Evolutionary conservation across 169 alveolate genomes (phyloP), one percentile per base, ranked within the genome.

Genomic region (Eimeria praecox): DNA sequence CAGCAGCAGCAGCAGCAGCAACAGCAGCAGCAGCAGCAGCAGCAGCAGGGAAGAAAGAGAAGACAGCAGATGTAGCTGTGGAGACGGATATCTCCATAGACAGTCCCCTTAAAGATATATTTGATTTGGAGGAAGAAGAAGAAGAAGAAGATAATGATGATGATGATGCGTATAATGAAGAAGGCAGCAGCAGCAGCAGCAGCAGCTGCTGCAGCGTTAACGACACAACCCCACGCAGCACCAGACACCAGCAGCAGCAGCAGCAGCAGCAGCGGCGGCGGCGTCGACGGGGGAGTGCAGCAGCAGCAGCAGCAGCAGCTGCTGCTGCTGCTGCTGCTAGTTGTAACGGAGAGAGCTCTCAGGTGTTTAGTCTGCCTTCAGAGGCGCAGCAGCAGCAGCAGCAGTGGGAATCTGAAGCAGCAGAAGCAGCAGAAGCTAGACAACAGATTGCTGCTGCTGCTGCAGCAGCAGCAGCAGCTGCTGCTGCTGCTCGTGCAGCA

Each of bases 371-470:
- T 3, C 16, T 82, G 22, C 90, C 90, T 12, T n/a, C 27, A 10
- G 90, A 82, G 90, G 90, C 73, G 22, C 62, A 82, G 20, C 69
- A 59, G 3, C n/a, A 59, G n/a, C 69, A 59, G 69, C 69, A 59
- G 69, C 69, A 16, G 22, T 59, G 69, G 69, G 69, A 59, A 22
- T 3, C 8, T 22, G 69, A 59, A 5, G 69, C 69, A 9, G 8
- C 22, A 59, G 69, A 22, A 59, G 69, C 69, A 59, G 69, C 69
- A 59, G 69, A 59, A 22, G 69, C 30, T 14, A 9, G 69, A 22
- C 69, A 59, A n/a, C 69, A 59, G 69, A 59, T 59, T 59, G 69
- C 69, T 59, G 69, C 69, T 14, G 69, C 69, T 14, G 69, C 69
- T 20, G 69, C 69, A 18, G 69, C 69, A 18, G 69, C 30, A 9